A percentile compares a stretch with the other conserved stretches of the same genome.
Evolutionary conservation across 352 stramenopile species (phyloP).

Genomic region (Phytophthora tubulina): DNA sequence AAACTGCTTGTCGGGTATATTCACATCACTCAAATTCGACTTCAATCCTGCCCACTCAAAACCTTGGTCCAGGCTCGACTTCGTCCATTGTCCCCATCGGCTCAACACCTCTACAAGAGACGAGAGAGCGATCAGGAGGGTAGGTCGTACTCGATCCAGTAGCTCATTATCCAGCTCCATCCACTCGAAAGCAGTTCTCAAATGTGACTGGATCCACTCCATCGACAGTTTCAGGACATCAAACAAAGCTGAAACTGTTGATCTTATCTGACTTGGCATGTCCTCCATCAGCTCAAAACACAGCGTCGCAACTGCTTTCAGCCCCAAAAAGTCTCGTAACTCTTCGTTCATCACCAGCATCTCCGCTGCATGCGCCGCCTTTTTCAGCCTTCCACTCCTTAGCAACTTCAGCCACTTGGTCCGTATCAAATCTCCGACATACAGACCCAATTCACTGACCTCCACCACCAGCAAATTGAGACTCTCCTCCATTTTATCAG

Average conservation of each 20-base stretch:
- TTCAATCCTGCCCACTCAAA: slow-evolving; percentile 29
- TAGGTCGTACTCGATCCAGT: slow-evolving; percentile 4
- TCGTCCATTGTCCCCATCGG: slow-evolving; percentile 5
- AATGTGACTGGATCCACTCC: slow-evolving; percentile 17
- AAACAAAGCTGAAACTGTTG: slow-evolving; percentile 1
- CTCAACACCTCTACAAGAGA: slow-evolving; percentile 16
- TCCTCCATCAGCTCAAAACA: slow-evolving; percentile 1
- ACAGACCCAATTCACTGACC: not conserved
- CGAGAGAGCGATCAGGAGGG: slow-evolving; percentile 1
- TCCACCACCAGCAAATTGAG: slow-evolving; percentile 5
- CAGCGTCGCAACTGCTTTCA: slow-evolving; percentile 10
- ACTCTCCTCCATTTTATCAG: slow-evolving; percentile 7
- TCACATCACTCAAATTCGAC: slow-evolving; percentile 21
- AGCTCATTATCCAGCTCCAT: slow-evolving; percentile 15
- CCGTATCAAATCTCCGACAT: slow-evolving; percentile 1
- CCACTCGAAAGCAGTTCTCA: slow-evolving; percentile 10
- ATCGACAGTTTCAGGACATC: slow-evolving; percentile 15
- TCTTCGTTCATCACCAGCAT: slow-evolving; percentile 4
- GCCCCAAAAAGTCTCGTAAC: not conserved
- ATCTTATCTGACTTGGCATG: slow-evolving; percentile 9
- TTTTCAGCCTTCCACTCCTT: slow-evolving; percentile 7
- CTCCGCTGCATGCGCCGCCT: slow-evolving; percentile 15
- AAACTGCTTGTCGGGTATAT: slow-evolving; percentile 23
- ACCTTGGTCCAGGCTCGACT: slow-evolving; percentile 15
- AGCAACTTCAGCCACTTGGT: slow-evolving; percentile 16